A percentile compares a stretch with the other conserved stretches of the same genome.
These are phyloP conservation scores for Diaporthe australafricana DNA, from an alignment of 2,329 filamentous ascomycete species.

Conservation along the genomic window DNA sequence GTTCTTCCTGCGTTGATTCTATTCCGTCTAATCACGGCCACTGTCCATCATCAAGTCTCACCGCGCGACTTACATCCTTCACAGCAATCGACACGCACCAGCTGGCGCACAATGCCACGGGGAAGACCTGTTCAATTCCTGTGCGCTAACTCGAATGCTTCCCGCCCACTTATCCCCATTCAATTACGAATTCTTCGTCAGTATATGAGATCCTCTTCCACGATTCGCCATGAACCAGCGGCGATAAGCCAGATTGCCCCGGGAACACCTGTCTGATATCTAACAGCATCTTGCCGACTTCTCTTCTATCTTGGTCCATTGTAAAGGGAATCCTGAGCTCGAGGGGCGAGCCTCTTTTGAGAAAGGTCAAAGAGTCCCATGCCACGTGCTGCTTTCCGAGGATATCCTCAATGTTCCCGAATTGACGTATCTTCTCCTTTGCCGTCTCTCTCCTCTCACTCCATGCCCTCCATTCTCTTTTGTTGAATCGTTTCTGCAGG, in stretches of 20 bases:
- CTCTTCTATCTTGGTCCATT: neutral
- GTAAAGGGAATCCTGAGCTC: neutral
- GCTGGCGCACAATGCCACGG: neutral
- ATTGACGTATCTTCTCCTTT: neutral
- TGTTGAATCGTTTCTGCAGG: neutral
- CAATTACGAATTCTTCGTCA: neutral
- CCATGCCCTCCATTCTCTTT: neutral
- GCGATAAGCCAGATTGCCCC: neutral
- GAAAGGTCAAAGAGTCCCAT: neutral
- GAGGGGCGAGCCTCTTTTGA: neutral
- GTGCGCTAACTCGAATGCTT: no score
- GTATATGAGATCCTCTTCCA: neutral
- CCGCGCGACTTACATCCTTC: neutral
- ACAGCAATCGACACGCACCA: no score
- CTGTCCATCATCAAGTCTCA: neutral
- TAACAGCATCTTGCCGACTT: neutral
- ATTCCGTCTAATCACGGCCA: neutral
- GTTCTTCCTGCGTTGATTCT: neutral
- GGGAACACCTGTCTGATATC: neutral
- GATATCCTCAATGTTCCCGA: neutral
- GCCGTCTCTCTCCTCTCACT: neutral
- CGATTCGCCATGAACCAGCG: no score
- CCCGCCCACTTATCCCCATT: neutral
- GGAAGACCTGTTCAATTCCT: neutral
- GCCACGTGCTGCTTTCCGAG: neutral